Base-by-base conservation (phyloP, 2,329 filamentous ascomycete species). In the Fusarium sp. region DNA sequence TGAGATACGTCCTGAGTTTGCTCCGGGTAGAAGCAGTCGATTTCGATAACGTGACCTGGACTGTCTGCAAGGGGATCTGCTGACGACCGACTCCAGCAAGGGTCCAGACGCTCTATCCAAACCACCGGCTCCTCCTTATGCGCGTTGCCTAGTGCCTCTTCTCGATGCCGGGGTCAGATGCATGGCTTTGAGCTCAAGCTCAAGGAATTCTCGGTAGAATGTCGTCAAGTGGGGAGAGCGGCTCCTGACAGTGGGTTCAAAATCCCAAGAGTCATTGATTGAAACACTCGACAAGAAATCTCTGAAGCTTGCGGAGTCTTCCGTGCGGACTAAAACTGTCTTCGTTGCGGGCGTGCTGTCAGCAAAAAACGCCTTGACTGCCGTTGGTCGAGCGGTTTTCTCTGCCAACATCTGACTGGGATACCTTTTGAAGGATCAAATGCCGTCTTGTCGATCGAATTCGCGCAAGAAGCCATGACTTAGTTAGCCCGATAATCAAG, bases 1-100 rank as follows among this genome's bases (percentile, higher is more conserved):
- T 35, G 67, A 52, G 57, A 52, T 45, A 22, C 45, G 56, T 50
- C n/a, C 41, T 33, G 22, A 45, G 50, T 64, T 61, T 65, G 64
- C 48, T 59, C 65, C 64, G 64, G 50, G 24, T 60, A 60, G 45
- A 56, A 62, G 31, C 64, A 76, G 67, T 43, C 41, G 35, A 62
- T 43, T n/a, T n/a, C 41, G 64, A 70, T 78, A 78, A 78, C 76
- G 77, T 78, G 77, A 78, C 67, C 43, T 65, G 14, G 18, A 45
- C 62, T 68, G 67, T 52, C 76, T 77, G 77, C 72, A 76, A 74
- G 69, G 67, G 65, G 68, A 65, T 64, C 24, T 56, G 54, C 45
- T 39, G 60, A 73, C 39, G 62, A 65, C 45, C 29, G 60, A 52
- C 58, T 62, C 45, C 43, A 64, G 56, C 35, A 39, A 50, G 66